Evolutionary conservation across 140 eudicot genomes (phyloP), one percentile per base, ranked within the genome.

Genomic region (Cichorium intybus): DNA sequence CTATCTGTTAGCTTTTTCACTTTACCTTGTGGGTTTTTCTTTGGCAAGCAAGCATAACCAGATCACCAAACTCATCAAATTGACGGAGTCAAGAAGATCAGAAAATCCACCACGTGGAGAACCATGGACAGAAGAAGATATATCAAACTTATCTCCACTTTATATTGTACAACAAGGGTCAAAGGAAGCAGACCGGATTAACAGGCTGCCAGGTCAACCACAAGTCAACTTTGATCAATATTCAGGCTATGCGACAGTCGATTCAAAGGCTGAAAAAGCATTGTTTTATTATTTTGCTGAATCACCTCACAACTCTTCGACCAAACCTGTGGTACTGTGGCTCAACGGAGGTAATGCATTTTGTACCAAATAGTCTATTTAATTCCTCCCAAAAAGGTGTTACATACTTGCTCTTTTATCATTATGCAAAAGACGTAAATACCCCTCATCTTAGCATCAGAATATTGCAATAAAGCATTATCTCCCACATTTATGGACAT

Each of bases 261-360:
- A 78, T 34, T 48, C 68, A 18, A 20, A 27, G 8, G 79, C 75
- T 60, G 77, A 77, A 58, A 56, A 73, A 11, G 71, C 83, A 0
- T 67, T 73, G 72, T 78, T 78, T 41, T 72, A 79, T 45, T 73
- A 79, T 41, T 74, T 79, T 15, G 80, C 66, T 10, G 77, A 79
- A 33, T 73, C 77, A 0, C 73, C 77, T 43, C 48, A 68, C 6
- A 69, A 74, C 28, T 7, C 73, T 22, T 79, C 80, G 7, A 26
- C 45, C 45, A 75, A 74, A 18, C 80, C 84, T 28, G 74, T 79
- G 7, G 54, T 79, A 9, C 59, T 79, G 16, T 74, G 84, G 84
- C 80, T 79, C 50, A 69, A 69, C 18, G 84, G 84, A 74, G 84
- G 84, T 79, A 79, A 72, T 26, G 31, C 20, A 15, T 51, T 33